Conservation (phyloP, 768 basidiomycete genomes). For the Cystoderma amianthinum region DNA sequence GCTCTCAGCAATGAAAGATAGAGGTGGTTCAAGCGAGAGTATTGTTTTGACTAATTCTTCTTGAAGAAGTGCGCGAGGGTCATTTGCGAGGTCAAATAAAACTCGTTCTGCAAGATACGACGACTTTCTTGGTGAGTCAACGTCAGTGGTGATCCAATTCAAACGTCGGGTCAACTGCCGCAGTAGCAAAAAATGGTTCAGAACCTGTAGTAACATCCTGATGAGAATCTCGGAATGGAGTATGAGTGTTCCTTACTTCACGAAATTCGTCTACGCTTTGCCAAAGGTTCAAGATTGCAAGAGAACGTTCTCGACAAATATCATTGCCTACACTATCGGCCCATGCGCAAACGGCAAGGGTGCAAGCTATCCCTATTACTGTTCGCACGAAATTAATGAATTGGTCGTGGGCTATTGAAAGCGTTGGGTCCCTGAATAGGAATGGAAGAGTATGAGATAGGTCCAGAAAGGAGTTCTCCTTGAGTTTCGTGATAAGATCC, state of each 20-base stretch:
- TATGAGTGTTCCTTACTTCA: conserved; percentile 37
- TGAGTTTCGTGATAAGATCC: conserved; percentile 40
- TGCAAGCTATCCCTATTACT: conserved; percentile 57
- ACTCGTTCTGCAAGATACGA: conserved; percentile 67
- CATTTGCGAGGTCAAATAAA: conserved; percentile 49
- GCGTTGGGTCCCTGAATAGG: conserved; percentile 23
- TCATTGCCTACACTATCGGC: conserved; percentile 69
- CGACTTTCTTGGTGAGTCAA: conserved; percentile 52
- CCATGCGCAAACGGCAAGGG: conserved; percentile 73
- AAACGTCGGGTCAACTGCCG: conserved; percentile 69
- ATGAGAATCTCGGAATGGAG: neutral
- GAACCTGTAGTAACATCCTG: conserved; percentile 40
- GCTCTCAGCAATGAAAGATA: conserved; percentile 54
- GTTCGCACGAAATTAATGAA: conserved; percentile 63
- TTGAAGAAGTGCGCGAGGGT: conserved; percentile 54
- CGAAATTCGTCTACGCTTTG: conserved; percentile 65
- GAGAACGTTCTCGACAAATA: conserved; percentile 53
- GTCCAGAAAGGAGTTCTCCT: conserved; percentile 28
- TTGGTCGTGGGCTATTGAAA: conserved; percentile 37
- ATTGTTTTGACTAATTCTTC: conserved; percentile 54
- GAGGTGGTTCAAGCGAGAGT: conserved; percentile 48
- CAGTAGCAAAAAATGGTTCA: conserved; percentile 65
- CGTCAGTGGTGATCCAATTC: conserved; percentile 64
- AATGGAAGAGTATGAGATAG: conserved; percentile 26
- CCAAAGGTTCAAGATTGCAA: conserved; percentile 61